phyloP scores from a whole-genome alignment of 1,139 yeast genomes.

The Williopsis jadinii region DNA sequence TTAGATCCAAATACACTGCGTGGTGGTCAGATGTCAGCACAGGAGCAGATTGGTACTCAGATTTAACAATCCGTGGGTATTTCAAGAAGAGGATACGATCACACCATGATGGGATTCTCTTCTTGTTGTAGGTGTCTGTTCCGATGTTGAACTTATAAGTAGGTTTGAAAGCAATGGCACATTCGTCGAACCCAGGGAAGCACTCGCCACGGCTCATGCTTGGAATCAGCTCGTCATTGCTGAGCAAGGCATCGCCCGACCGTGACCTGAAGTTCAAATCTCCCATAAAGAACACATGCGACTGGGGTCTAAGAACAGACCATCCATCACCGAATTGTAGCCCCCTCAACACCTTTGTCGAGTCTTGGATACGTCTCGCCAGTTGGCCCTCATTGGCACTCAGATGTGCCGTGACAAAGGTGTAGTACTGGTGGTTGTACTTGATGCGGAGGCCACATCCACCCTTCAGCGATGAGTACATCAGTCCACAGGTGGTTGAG shows the following conservation, averaged over 20 bases:
- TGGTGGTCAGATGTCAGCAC: too few species aligned
- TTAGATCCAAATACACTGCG: too few species aligned
- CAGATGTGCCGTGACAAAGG: conserved; percentile 66
- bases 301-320: conserved; percentile 44
- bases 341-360: conserved; percentile 41
- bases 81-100: conserved; percentile 64
- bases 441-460: conserved; percentile 54
- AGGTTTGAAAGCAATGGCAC: conserved; percentile 56
- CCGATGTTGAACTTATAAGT: conserved; percentile 62
- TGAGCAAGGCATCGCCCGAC: too few species aligned
- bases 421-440: conserved; percentile 33
- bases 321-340: conserved; percentile 52
- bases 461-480: conserved; percentile 65
- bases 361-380: conserved; percentile 45
- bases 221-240: conserved; percentile 50
- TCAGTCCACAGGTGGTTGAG: conserved; percentile 47
- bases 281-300: conserved; percentile 70
- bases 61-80: conserved; percentile 24
- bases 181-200: conserved; percentile 60
- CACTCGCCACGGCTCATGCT: conserved; percentile 39
- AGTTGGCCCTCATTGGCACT: conserved; percentile 71
- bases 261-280: conserved; percentile 68
- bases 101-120: conserved; percentile 83
- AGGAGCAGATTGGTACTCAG: too few species aligned
- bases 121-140: conserved; percentile 44